Evolutionary conservation across 2,329 filamentous ascomycete genomes (phyloP).

Genomic region (Aspergillus felis): DNA sequence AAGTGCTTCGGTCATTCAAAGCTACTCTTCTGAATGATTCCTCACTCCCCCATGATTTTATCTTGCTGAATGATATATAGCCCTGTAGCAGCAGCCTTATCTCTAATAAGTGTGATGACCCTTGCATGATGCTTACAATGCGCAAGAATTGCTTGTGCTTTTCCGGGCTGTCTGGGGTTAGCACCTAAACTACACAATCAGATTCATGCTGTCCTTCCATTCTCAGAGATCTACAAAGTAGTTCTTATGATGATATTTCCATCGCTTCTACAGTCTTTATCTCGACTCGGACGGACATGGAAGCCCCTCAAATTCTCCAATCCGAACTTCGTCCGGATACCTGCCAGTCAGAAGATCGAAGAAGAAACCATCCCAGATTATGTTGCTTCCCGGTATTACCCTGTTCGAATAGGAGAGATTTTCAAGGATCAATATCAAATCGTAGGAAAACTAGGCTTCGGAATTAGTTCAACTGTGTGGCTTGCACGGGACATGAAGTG

Average conservation of each 20-base stretch:
- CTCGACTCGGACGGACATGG: slow-evolving; percentile 24
- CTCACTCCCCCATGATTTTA: too few relatives aligned
- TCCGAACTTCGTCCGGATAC: slow-evolving; percentile 23
- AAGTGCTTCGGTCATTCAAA: too few relatives aligned
- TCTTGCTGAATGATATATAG: too few relatives aligned
- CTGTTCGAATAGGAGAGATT: slow-evolving; percentile 27
- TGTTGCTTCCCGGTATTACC: slow-evolving; percentile 26
- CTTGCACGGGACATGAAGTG: slow-evolving; percentile 34
- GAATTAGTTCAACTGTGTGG: slow-evolving; percentile 35
- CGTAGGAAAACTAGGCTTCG: slow-evolving; percentile 35
- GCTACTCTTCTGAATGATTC: too few relatives aligned
- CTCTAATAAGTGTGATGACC: too few relatives aligned
- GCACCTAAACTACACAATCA: too few relatives aligned
- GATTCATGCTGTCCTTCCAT: too few relatives aligned
- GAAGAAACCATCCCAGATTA: slow-evolving; percentile 30
- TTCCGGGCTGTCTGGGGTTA: too few relatives aligned
- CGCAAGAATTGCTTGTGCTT: too few relatives aligned
- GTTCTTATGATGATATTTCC: not conserved
- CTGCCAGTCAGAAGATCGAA: slow-evolving; percentile 23
- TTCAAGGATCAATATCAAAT: slow-evolving; percentile 30
- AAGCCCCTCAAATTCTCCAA: slow-evolving; percentile 31
- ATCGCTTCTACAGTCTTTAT: slow-evolving; percentile 20
- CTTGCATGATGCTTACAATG: too few relatives aligned
- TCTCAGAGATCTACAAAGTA: too few relatives aligned
- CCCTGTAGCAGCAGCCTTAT: too few relatives aligned